Evolutionary conservation across 23 red algal species (phyloP), one percentile per base, ranked within the genome.

Genomic region (Agarophyton chilense): DNA sequence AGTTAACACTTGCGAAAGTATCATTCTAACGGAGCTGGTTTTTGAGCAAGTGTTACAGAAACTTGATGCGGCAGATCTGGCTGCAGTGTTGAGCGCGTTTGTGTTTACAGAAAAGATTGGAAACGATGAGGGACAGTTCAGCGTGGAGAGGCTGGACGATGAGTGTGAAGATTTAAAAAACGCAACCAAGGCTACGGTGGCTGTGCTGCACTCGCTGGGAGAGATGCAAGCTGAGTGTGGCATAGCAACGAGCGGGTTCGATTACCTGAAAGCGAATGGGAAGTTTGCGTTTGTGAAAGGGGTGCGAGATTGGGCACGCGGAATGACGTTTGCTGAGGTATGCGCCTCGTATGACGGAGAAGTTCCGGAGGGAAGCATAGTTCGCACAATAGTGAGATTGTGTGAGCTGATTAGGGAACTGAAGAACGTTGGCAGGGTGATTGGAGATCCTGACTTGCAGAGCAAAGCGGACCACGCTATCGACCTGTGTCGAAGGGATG

Each of bases 1-100:
- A 64, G 94, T 99, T 40, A 95, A 95, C 86, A 91, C 90, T 11
- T 96, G 93, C 34, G 97, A 99, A 46, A 94, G 90, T 52, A 80
- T 99, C 42, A 85, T 99, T 43, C 34, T 99, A 44, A 84, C 76
- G 17, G 92, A 99, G 73, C 78, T 95, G 5, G 54, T 95, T 2
- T 94, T 96, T 86, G 97, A 99, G 73, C 90, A 93, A 44, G 89
- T 95, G 42, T 47, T 99, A 11, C 88, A 94, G 36, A 80, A 52
- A 44, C 61, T 99, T 10, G 34, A 56, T 10, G 90, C 97, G 10
- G 70, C 77, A 34, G 83, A 90, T 42, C 40, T 92, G 22, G 97
- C 97, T 11, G 94, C 93, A 29, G 75, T 99, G 34, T 52, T 95
- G 45, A 91, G 90, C 22, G 61, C 70, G n/a, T 81, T 99, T 17